Conservation (phyloP, 2,329 filamentous ascomycete genomes). For the Fusarium sacchari region DNA sequence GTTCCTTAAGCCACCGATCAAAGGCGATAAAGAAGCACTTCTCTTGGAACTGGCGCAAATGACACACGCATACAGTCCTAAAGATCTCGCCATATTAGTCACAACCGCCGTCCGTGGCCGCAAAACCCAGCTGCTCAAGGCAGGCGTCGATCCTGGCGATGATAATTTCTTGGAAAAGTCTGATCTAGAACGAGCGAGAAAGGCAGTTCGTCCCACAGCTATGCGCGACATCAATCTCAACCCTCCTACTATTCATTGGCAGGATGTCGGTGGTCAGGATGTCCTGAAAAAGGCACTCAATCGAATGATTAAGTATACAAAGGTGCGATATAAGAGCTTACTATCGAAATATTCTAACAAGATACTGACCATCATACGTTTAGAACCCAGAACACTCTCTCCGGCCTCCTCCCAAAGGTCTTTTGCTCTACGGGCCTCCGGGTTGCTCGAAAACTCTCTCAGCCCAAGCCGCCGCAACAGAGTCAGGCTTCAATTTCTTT, state of each 20-base stretch:
- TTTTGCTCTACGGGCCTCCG: slow-evolving; percentile 90
- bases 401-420: slow-evolving; percentile 76
- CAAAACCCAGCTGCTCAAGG: slow-evolving; percentile 39
- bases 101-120: slow-evolving; percentile 45
- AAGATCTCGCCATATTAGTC: slow-evolving; percentile 76
- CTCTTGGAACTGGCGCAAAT: slow-evolving; percentile 73
- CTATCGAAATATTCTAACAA: not conserved
- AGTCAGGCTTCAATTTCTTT: slow-evolving; percentile 92
- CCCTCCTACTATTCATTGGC: slow-evolving; percentile 86
- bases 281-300: slow-evolving; percentile 73
- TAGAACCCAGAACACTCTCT: slow-evolving; percentile 52
- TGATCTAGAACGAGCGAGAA: slow-evolving; percentile 74
- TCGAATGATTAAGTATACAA: slow-evolving; percentile 58
- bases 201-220: slow-evolving; percentile 78
- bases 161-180: slow-evolving; percentile 49
- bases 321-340: slow-evolving; percentile 38
- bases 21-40: slow-evolving; percentile 60
- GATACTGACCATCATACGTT: slow-evolving; percentile 12
- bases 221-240: slow-evolving; percentile 92
- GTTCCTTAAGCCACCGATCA: slow-evolving; percentile 61
- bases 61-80: slow-evolving; percentile 88
- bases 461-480: slow-evolving; percentile 90
- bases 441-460: slow-evolving; percentile 95
- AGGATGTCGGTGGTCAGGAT: slow-evolving; percentile 87
- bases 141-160: slow-evolving; percentile 26